These are phyloP conservation scores for Aspergillus ochraceus DNA, from an alignment of 2,329 filamentous ascomycete genomes.

Conservation along the genomic window DNA sequence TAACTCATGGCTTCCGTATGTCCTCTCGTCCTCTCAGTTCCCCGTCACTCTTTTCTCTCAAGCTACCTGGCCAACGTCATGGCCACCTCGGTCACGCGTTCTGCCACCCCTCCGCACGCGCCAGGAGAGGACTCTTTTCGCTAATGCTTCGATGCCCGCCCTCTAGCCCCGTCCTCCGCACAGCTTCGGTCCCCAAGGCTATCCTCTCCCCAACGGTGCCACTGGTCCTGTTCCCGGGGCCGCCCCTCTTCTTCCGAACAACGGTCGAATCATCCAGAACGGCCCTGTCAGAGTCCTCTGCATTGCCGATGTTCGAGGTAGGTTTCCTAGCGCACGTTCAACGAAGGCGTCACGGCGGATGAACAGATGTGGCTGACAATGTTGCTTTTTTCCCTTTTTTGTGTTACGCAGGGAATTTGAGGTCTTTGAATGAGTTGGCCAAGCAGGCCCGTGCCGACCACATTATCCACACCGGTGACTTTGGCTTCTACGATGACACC, in stretches of 20 bases:
- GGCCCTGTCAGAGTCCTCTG: conserved; percentile 50
- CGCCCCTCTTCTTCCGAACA: conserved; percentile 51
- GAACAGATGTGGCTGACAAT: conserved; percentile 19
- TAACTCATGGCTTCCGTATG: conserved; percentile 51
- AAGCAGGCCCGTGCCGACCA: conserved; percentile 93
- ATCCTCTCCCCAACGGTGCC: conserved; percentile 49
- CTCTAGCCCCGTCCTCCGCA: conserved; percentile 44
- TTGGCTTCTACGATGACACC: conserved; percentile 96
- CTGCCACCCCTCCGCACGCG: conserved; percentile 7
- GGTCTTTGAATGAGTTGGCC: conserved; percentile 93
- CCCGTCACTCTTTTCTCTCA: conserved; percentile 7
- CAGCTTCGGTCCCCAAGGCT: conserved; percentile 45
- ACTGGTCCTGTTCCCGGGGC: conserved; percentile 47
- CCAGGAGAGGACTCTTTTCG: background rate
- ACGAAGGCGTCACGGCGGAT: conserved; percentile 1
- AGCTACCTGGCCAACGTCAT: conserved; percentile 23
- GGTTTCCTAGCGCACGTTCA: background rate
- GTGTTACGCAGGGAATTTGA: conserved; percentile 72
- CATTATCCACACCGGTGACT: conserved; percentile 98
- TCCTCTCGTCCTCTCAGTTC: conserved; percentile 22
- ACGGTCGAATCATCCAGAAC: conserved; percentile 51
- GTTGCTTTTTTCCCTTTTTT: conserved; percentile 15
- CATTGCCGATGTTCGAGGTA: conserved; percentile 54
- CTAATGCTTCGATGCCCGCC: conserved; percentile 22
- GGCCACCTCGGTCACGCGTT: conserved; percentile 13